Percentiles rank a stretch among this genome's conserved stretches.
Evolutionary conservation across 345 rosid genomes (phyloP).

Genomic region (Conringia planisiliqua): DNA sequence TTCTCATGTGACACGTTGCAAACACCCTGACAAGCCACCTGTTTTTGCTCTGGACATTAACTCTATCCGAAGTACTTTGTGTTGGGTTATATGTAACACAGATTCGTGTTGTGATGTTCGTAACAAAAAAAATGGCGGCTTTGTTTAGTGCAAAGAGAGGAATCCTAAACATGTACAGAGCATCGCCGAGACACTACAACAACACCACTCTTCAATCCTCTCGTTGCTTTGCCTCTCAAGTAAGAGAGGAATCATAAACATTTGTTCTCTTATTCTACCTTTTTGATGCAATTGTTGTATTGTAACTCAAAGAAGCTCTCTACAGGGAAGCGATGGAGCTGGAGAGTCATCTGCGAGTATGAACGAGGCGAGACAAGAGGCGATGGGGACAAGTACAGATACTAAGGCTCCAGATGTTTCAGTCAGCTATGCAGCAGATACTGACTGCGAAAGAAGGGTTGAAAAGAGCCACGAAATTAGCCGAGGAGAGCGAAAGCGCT

Average conservation of each 20-base stretch:
- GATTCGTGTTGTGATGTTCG: neutral
- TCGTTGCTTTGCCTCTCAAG: constrained; percentile 24
- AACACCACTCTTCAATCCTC: neutral
- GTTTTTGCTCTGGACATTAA: constrained; percentile 9
- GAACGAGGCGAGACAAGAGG: constrained; percentile 23
- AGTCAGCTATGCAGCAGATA: constrained; percentile 10
- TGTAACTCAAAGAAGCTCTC: neutral
- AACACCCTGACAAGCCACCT: neutral
- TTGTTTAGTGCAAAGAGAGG: constrained; percentile 15
- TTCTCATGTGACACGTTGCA: neutral
- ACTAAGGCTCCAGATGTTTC: constrained; percentile 18
- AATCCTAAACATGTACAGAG: constrained; percentile 6
- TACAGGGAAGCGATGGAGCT: constrained; percentile 12
- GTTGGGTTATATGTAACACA: neutral
- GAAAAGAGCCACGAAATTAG: constrained; percentile 6
- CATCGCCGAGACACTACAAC: neutral
- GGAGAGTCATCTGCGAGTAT: constrained; percentile 13
- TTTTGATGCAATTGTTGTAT: neutral
- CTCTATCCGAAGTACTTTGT: neutral
- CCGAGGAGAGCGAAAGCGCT: neutral
- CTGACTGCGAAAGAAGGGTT: constrained; percentile 21
- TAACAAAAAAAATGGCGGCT: constrained; percentile 5
- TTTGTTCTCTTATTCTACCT: neutral
- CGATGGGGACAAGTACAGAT: constrained; percentile 23
- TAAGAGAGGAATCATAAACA: neutral